These are phyloP conservation scores for Sporothrix dimorphospora DNA, from an alignment of 2,329 filamentous ascomycete genomes.

Conservation along the genomic window DNA sequence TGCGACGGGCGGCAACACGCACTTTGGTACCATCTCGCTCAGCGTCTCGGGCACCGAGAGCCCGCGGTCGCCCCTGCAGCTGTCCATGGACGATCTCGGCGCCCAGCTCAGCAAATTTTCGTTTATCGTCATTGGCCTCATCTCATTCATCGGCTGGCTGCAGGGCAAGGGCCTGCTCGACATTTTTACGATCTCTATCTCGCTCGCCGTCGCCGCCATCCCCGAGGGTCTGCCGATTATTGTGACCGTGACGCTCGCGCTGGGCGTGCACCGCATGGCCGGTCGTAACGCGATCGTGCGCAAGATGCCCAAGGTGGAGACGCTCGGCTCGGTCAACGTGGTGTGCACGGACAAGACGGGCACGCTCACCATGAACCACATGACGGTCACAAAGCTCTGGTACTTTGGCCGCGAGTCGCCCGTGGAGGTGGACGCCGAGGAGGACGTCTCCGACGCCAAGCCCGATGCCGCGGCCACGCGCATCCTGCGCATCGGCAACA, in stretches of 20 bases:
- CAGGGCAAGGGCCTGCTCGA: slow-evolving; percentile 89
- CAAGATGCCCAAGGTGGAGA: slow-evolving; percentile 94
- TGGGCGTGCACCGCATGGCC: slow-evolving; percentile 96
- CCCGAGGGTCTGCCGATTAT: slow-evolving; percentile 97
- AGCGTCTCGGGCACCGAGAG: slow-evolving; percentile 95
- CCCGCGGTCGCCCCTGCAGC: slow-evolving; percentile 86
- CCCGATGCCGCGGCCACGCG: slow-evolving; percentile 75
- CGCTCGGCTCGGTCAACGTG: slow-evolving; percentile 97
- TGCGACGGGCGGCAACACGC: slow-evolving; percentile 88
- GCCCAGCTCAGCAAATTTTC: slow-evolving; percentile 97
- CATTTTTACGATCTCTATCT: slow-evolving; percentile 97
- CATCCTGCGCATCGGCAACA: slow-evolving; percentile 89
- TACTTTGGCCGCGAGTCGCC: slow-evolving; percentile 71
- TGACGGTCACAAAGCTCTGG: slow-evolving; percentile 98
- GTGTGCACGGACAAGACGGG: slow-evolving; percentile 98
- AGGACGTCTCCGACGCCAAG: slow-evolving; percentile 57
- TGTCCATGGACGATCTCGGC: slow-evolving; percentile 97
- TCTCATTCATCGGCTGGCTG: slow-evolving; percentile 86
- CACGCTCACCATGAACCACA: slow-evolving; percentile 95
- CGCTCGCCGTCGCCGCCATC: slow-evolving; percentile 92
- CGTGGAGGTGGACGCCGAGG: slow-evolving; percentile 58
- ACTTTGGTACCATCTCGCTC: slow-evolving; percentile 94
- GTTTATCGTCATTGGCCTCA: slow-evolving; percentile 90
- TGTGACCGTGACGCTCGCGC: slow-evolving; percentile 91
- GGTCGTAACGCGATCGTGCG: slow-evolving; percentile 93